phyloP scores from a whole-genome alignment of 352 stramenopile species.

The Phytophthora pisi region DNA sequence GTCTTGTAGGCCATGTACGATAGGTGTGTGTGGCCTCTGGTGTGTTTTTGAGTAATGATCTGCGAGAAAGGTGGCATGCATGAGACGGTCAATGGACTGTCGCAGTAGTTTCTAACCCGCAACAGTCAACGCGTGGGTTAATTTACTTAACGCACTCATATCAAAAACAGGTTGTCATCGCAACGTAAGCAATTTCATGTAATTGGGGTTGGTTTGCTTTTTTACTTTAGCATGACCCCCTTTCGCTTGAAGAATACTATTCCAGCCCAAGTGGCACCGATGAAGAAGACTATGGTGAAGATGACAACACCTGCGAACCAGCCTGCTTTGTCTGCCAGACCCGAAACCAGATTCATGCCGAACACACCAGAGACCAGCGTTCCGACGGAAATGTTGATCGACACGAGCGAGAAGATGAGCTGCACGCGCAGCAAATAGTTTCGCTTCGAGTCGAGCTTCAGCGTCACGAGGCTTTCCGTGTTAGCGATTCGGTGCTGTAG shows the following conservation, averaged over 20 bases:
- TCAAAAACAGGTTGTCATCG: too few relatives aligned
- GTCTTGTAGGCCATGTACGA: not conserved
- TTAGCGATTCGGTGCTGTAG: slow-evolving; percentile 71
- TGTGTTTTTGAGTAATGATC: not conserved
- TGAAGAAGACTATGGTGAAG: slow-evolving; percentile 34
- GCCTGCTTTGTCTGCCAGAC: slow-evolving; percentile 23
- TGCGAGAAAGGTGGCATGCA: not conserved
- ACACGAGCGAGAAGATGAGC: slow-evolving; percentile 40
- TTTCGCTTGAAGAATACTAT: slow-evolving; percentile 36
- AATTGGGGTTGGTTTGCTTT: slow-evolving; percentile 2
- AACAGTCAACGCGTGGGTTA: not conserved
- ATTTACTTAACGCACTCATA: too few relatives aligned
- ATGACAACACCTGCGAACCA: slow-evolving; percentile 48
- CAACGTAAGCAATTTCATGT: too few relatives aligned
- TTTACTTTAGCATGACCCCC: slow-evolving; percentile 33
- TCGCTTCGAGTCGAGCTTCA: slow-evolving; percentile 73
- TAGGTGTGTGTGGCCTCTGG: not conserved
- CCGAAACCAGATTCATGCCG: slow-evolving; percentile 44
- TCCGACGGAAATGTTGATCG: slow-evolving; percentile 40
- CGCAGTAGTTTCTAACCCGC: not conserved
- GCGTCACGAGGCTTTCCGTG: slow-evolving; percentile 69
- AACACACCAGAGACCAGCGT: slow-evolving; percentile 40
- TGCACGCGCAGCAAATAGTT: slow-evolving; percentile 61
- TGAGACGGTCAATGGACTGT: not conserved
- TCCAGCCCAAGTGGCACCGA: slow-evolving; percentile 28